These are phyloP conservation scores for Helminthosporium solani DNA, from an alignment of 2,329 filamentous ascomycete species.

Conservation along the genomic window DNA sequence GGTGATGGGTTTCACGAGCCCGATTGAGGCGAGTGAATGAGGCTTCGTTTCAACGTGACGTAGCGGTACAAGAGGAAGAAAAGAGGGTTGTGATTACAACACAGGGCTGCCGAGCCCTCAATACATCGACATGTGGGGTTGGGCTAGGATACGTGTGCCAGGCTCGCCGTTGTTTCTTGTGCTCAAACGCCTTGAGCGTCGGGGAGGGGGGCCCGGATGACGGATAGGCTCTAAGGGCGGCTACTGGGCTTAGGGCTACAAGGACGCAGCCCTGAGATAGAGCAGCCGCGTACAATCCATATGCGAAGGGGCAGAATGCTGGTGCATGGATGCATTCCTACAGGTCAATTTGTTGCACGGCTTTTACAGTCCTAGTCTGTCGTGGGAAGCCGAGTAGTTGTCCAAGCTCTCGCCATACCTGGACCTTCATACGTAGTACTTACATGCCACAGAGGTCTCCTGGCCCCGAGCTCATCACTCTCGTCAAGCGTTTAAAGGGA, in stretches of 20 bases:
- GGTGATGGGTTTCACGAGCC: constrained; percentile 4
- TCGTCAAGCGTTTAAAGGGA: constrained; percentile 24
- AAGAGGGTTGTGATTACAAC: constrained; percentile 5
- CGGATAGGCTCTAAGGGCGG: constrained; percentile 24
- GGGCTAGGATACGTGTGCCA: constrained; percentile 21
- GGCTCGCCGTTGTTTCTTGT: constrained; percentile 24
- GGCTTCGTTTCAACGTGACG: constrained; percentile 3
- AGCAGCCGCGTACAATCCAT: constrained; percentile 21
- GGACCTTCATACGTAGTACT: constrained; percentile 4
- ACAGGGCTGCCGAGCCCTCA: not conserved
- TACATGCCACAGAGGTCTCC: constrained; percentile 30
- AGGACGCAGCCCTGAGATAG: constrained; percentile 25
- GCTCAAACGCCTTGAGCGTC: constrained; percentile 29
- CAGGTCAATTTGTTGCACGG: constrained; percentile 34
- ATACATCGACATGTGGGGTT: not conserved
- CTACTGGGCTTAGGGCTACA: constrained; percentile 19
- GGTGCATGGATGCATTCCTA: constrained; percentile 20
- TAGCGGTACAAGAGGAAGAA: not conserved
- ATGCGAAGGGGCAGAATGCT: constrained; percentile 30
- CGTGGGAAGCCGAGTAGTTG: constrained; percentile 18
- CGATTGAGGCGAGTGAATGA: constrained; percentile 12
- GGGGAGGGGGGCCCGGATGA: constrained; percentile 32
- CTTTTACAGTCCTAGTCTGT: constrained; percentile 15
- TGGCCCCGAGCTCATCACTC: constrained; percentile 16
- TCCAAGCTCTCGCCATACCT: constrained; percentile 16